A percentile compares a stretch with the other conserved stretches of the same genome.
Evolutionary conservation across 2,329 filamentous ascomycete species (phyloP).

Genomic region (Byssochlamys sp.): DNA sequence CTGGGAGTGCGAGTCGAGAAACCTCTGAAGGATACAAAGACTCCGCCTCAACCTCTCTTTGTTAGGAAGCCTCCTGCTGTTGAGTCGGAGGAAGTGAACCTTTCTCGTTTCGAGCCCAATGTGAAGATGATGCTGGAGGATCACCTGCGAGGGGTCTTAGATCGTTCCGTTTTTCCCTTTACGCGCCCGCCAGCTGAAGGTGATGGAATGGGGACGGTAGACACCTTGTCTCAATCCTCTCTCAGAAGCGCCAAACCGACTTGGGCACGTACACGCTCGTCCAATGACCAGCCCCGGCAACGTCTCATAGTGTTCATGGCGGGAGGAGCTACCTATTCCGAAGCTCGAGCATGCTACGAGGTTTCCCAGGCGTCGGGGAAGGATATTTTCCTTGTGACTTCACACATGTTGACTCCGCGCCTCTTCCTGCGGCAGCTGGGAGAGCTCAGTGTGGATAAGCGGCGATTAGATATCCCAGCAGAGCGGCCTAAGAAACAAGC

Average conservation of each 20-base stretch:
- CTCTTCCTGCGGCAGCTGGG: constrained; percentile 74
- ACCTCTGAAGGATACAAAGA: constrained; percentile 67
- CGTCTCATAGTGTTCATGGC: constrained; percentile 90
- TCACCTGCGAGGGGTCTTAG: constrained; percentile 57
- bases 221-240: constrained; percentile 57
- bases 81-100: constrained; percentile 64
- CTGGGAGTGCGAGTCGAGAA: constrained; percentile 66
- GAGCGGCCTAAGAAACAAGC: constrained; percentile 73
- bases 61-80: constrained; percentile 51
- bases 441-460: constrained; percentile 66
- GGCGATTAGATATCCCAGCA: constrained; percentile 67
- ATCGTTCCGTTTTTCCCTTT: constrained; percentile 60
- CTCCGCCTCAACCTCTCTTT: constrained; percentile 59
- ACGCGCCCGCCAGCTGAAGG: constrained; percentile 55
- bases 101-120: constrained; percentile 78
- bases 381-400: constrained; percentile 80
- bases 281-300: constrained; percentile 71
- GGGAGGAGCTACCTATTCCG: constrained; percentile 87
- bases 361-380: constrained; percentile 60
- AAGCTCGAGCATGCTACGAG: constrained; percentile 82
- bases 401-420: constrained; percentile 81
- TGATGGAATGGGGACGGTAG: constrained; percentile 33
- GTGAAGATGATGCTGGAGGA: constrained; percentile 77
- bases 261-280: constrained; percentile 76
- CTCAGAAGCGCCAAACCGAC: constrained; percentile 86